Conservation (phyloP, 805 yeast species). For the Metschnikowia continentalis region DNA sequence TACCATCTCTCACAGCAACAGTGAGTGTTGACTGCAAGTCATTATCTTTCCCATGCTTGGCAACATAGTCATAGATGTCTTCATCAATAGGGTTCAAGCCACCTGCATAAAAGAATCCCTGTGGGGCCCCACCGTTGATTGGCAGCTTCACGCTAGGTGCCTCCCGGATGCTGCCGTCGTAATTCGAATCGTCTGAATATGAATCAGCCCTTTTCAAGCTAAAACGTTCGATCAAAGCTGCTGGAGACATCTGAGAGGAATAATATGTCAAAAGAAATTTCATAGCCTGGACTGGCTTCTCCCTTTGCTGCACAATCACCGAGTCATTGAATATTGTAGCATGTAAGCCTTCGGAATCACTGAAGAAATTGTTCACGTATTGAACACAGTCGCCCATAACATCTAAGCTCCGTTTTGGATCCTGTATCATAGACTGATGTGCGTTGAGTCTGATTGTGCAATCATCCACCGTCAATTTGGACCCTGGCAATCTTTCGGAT, state of each 20-base stretch:
- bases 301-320: constrained; percentile 67
- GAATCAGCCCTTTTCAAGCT: constrained; percentile 20
- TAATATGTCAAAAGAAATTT: constrained; percentile 44
- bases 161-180: neutral
- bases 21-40: constrained; percentile 49
- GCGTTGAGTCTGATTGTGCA: constrained; percentile 75
- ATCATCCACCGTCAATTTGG: constrained; percentile 67
- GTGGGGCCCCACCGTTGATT: constrained; percentile 1
- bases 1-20: constrained; percentile 46
- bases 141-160: constrained; percentile 8
- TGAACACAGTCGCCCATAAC: constrained; percentile 82
- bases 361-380: constrained; percentile 73
- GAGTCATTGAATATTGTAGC: constrained; percentile 69
- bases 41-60: constrained; percentile 34
- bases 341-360: constrained; percentile 50
- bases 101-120: constrained; percentile 50
- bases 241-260: constrained; percentile 17
- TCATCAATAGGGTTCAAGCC: constrained; percentile 69
- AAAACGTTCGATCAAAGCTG: constrained; percentile 22
- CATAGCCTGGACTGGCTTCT: constrained; percentile 54
- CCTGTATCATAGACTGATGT: constrained; percentile 57
- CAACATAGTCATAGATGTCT: constrained; percentile 54
- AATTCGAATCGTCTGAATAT: constrained; percentile 6
- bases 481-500: constrained; percentile 77
- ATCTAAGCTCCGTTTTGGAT: constrained; percentile 57